phyloP scores from a whole-genome alignment of 148 eudicot species.

The Chenopodium quinoa region DNA sequence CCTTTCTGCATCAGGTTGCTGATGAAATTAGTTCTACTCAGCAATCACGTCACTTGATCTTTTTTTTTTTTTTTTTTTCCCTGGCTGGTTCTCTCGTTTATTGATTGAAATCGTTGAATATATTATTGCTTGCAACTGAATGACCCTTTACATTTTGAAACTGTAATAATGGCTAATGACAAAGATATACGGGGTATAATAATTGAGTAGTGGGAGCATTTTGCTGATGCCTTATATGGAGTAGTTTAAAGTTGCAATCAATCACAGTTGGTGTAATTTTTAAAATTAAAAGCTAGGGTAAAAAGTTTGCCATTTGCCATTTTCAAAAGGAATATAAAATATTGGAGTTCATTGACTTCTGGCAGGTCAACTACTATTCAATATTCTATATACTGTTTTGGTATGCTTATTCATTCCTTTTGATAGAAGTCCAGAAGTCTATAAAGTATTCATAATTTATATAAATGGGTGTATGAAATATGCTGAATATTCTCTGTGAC shows the following conservation, averaged over 20 bases:
- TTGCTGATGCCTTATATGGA: conserved; percentile 2
- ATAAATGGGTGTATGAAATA: conserved; percentile 42
- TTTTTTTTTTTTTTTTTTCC: too few species aligned
- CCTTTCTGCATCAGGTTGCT: background rate
- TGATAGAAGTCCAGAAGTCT: background rate
- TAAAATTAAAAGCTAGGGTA: background rate
- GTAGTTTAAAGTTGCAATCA: conserved; percentile 3
- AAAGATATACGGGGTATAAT: background rate
- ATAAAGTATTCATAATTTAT: conserved; percentile 51
- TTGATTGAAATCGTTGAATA: background rate
- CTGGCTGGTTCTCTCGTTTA: background rate
- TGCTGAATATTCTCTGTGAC: conserved; percentile 44
- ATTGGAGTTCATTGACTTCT: conserved; percentile 3
- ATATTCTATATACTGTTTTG: background rate
- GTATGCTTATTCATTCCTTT: background rate
- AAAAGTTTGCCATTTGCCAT: conserved; percentile 12
- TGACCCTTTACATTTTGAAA: background rate
- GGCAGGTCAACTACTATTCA: background rate
- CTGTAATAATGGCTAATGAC: background rate
- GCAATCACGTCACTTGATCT: background rate
- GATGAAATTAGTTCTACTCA: background rate
- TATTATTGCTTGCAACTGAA: background rate
- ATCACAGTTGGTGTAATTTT: background rate
- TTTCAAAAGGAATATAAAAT: background rate
- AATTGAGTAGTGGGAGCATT: background rate